Evolutionary conservation across 2,329 filamentous ascomycete species (phyloP), one percentile per base, ranked within the genome.

Genomic region (Hypoxylon sp.): DNA sequence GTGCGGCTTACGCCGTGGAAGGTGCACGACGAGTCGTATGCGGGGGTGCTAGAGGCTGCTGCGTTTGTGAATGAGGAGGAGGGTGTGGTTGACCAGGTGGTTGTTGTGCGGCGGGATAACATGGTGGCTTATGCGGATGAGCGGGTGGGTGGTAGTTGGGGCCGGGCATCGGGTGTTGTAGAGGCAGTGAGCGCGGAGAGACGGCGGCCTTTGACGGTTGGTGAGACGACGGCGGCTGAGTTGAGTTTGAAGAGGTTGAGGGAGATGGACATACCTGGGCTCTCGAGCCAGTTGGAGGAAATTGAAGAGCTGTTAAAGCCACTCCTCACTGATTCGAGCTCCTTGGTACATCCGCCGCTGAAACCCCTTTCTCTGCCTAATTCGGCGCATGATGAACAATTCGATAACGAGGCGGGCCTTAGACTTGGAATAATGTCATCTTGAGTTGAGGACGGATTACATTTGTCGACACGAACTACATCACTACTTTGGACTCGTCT

Each of bases 11-110:
- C 83, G 42, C 83, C 83, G 3, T 73, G 73, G 14, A 75, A 67
- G 63, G 80, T 85, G n/a, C 83, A 86, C 56, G 81, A 85, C 55
- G 83, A 83, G 63, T 83, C 82, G 26, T 85, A 81, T 47, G 70
- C 46, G 2, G 83, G 83, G 1, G 57, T 85, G 14, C 59, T 78
- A 13, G 70, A 75, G 5, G 80, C 79, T 2, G 82, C 82, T 1
- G 65, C 58, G 26, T 82, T 80, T 61, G 70, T 83, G 17, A 82
- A 84, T 52, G 70, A 58, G 26, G 70, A 67, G 26, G 70, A 67
- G 10, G 70, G 56, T 10, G 73, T 63, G 3, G 74, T 77, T 2
- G 78, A 83, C 26, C 75, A 78, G 66, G 79, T 83, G 1, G 67
- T 83, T 0, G 77, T 84, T 3, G 75, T 84, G 29, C 72, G 82